A percentile compares a stretch with the other conserved stretches of the same genome.
Evolutionary conservation across 2,329 filamentous ascomycete genomes (phyloP).

Genomic region (Achaetomium macrosporum): DNA sequence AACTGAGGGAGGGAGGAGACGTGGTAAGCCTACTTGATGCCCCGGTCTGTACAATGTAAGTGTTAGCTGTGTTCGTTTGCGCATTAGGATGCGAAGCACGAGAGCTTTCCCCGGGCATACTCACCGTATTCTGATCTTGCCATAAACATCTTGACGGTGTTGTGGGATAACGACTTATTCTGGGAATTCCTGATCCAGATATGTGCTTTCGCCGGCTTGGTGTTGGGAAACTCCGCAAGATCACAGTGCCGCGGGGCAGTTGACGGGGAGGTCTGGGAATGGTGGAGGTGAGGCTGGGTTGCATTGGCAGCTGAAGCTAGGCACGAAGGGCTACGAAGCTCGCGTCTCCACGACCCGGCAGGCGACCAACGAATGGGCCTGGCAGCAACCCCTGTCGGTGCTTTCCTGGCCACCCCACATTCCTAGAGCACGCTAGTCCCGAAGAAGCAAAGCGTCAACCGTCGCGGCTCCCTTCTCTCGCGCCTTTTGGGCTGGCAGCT

Average conservation of each 20-base stretch:
- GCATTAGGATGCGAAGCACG: constrained; percentile 15
- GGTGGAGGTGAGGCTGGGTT: constrained; percentile 13
- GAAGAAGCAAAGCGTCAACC: constrained; percentile 3
- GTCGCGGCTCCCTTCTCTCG: constrained; percentile 6
- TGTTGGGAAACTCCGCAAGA: neutral
- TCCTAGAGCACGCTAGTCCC: neutral
- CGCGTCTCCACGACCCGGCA: constrained; percentile 10
- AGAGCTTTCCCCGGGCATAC: constrained; percentile 31
- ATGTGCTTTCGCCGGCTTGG: neutral
- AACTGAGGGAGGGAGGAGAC: constrained; percentile 18
- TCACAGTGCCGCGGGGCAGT: constrained; percentile 9
- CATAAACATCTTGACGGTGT: constrained; percentile 85
- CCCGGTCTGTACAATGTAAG: constrained; percentile 63
- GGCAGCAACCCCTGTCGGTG: constrained; percentile 8
- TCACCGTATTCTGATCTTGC: constrained; percentile 99
- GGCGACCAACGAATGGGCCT: constrained; percentile 21
- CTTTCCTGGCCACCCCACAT: constrained; percentile 4
- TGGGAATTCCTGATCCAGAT: neutral
- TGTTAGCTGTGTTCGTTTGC: constrained; percentile 31
- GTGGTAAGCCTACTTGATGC: constrained; percentile 75
- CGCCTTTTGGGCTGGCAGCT: constrained; percentile 13
- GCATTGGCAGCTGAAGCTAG: constrained; percentile 24
- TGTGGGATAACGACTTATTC: constrained; percentile 20
- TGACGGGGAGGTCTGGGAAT: neutral
- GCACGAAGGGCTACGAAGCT: constrained; percentile 25